Evolutionary conservation across 129 eudicot genomes (phyloP), one percentile per base, ranked within the genome.

Genomic region (Erigeron canadensis): DNA sequence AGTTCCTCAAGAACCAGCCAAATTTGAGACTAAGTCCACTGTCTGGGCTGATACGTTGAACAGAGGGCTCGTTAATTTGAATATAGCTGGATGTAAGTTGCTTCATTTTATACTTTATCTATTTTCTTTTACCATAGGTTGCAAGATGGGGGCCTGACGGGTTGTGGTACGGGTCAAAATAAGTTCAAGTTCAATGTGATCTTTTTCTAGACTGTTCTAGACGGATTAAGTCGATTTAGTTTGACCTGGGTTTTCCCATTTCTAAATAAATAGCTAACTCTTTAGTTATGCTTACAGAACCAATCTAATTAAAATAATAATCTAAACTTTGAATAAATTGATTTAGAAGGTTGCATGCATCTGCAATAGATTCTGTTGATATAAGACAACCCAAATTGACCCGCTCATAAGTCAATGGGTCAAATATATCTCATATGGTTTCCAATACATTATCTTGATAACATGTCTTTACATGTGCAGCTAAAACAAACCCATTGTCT

Each of bases 11-110:
- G 79, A 86, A 76, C 84, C 89, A 34, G 84, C 85, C 75, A 95
- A 90, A 75, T 95, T 95, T 38, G 97, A 88, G 86, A 85, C 91
- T 6, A 95, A 88, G 73, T 95, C 99, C 19, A 75, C 96, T 9
- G 94, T 95, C 46, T 95, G 99, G 99, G 85, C 91, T 9, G 99
- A 95, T 78, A 95, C 99, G n/a, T 87, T 95, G 64, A 95, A 86
- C 89, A 91, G 99, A 17, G 99, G 99, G 45, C 84, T 95, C 2
- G 99, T 95, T 65, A 81, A 95, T 83, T 60, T 95, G 81, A 86
- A 95, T 67, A 95, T 95, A 50, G 93, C 97, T 65, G 99, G 99
- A 86, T 42, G 99, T 95, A 61, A 88, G 97, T 81, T 65, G 62
- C 63, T n/a, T 44, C 59, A 68, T 66, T 21, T 43, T 19, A 23